These are phyloP conservation scores for Leavenworthia alabamica DNA, from an alignment of 345 rosid genomes.

Conservation along the genomic window DNA sequence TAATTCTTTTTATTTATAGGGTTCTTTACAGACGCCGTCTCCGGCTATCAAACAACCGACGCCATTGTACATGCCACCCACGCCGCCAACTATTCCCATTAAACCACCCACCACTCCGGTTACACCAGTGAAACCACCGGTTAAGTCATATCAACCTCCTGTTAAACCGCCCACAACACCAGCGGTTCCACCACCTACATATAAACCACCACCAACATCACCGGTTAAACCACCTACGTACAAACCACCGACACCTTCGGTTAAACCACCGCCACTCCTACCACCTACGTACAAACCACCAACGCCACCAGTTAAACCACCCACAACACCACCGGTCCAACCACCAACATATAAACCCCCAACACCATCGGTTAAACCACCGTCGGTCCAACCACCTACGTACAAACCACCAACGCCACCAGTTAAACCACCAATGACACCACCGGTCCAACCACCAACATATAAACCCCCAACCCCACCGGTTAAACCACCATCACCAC, in stretches of 20 bases:
- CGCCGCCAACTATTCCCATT: constrained; percentile 22
- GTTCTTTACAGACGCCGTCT: constrained; percentile 16
- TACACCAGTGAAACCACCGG: constrained; percentile 21
- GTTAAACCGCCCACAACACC: too few species aligned
- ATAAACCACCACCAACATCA: constrained; percentile 21
- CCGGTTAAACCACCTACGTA: constrained; percentile 12
- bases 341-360: constrained; percentile 5
- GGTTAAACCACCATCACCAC: constrained; percentile 31
- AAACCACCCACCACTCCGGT: constrained; percentile 25
- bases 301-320: neutral
- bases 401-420: constrained; percentile 6
- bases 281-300: neutral
- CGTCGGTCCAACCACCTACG: neutral
- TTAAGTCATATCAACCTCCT: too few species aligned
- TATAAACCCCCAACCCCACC: constrained; percentile 10
- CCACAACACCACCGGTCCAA: neutral
- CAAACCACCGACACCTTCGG: constrained; percentile 3
- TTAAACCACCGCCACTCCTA: constrained; percentile 1
- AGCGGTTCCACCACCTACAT: too few species aligned
- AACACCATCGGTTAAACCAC: constrained; percentile 6
- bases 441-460: neutral
- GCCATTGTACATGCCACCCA: constrained; percentile 21
- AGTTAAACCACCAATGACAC: neutral
- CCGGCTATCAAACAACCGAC: constrained; percentile 23
- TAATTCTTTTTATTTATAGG: constrained; percentile 1